Base-by-base conservation (phyloP, 768 basidiomycete species). In the Leucosporidium creatinivorum region DNA sequence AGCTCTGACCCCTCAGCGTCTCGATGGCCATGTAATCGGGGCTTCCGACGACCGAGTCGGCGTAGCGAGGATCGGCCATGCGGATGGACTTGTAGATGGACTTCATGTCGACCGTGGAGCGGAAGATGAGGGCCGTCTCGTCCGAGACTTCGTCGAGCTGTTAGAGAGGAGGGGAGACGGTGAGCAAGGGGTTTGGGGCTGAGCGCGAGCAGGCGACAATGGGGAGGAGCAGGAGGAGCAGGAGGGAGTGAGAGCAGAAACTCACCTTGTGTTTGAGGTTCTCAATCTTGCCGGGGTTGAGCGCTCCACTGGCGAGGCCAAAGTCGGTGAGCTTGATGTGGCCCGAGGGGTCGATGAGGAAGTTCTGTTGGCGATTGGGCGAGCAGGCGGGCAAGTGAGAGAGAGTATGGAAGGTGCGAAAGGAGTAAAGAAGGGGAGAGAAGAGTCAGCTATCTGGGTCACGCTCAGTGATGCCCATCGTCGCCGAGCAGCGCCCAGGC, bases 301-400 rank as follows among this genome's bases (percentile, higher is more conserved):
- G 81, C 5, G 93, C 91, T 25, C 96, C 96, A 1, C 96, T 96
- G 1, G 96, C 96, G 15, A 99, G 83, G 33, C 96, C 96, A 77
- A 99, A 99, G 78, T 99, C 96, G 7, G 96, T 93, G 51, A 96
- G 80, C 77, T 98, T 99, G 77, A 99, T 94, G 76, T 99, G 96
- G 3, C 96, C 96, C 12, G 88, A 87, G 17, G 89, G 84, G 76
- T 98, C 96, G 49, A 99, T 89, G 62, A 99, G 82, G 82, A 99
- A 99, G 78, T 98, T 99, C 93, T 93, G 60, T 31, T 44, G 3
- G 61, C 25, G 33, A 18, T 25, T 23, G 13, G 10, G 33, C 33
- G 33, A 33, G 33, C 33, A n/a, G n/a, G n/a, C n/a, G n/a, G 33
- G 33, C 33, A 33, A 33, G 33, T 25, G 36, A 25, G 39, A 50